These are phyloP conservation scores for Phyllosticta capitalensis DNA, from an alignment of 2,329 filamentous ascomycete species.

Conservation along the genomic window DNA sequence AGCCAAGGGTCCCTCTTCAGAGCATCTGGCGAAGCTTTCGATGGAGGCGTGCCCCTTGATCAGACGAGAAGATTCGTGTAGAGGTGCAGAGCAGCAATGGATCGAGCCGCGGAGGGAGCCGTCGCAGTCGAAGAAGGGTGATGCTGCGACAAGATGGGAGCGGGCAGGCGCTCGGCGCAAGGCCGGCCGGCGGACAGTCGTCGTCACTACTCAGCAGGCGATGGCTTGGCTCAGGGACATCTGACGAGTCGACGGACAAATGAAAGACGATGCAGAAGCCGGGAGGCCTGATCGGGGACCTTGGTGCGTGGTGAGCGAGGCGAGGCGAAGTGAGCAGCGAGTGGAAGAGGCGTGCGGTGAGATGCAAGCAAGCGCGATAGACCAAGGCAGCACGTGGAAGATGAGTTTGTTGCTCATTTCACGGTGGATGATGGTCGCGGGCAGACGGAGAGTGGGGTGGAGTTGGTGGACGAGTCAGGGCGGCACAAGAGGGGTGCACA, in stretches of 20 bases:
- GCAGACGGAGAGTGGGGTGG: no score
- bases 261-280: not conserved
- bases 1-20: conserved; percentile 4
- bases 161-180: not conserved
- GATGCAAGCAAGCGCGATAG: no score
- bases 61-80: not conserved
- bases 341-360: no score
- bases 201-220: not conserved
- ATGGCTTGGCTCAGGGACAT: not conserved
- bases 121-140: not conserved
- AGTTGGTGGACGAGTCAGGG: not conserved
- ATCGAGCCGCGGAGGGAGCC: not conserved
- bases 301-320: not conserved
- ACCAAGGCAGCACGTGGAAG: no score
- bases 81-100: not conserved
- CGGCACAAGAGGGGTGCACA: not conserved
- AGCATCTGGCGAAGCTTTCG: not conserved
- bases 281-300: not conserved
- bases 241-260: not conserved
- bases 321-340: not conserved
- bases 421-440: no score
- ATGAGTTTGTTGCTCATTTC: no score
- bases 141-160: not conserved
- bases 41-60: not conserved
- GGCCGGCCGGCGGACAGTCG: not conserved